phyloP scores from a whole-genome alignment of 495 filamentous ascomycete genomes.

The Aspergillus sclerotiicarbonarius region DNA sequence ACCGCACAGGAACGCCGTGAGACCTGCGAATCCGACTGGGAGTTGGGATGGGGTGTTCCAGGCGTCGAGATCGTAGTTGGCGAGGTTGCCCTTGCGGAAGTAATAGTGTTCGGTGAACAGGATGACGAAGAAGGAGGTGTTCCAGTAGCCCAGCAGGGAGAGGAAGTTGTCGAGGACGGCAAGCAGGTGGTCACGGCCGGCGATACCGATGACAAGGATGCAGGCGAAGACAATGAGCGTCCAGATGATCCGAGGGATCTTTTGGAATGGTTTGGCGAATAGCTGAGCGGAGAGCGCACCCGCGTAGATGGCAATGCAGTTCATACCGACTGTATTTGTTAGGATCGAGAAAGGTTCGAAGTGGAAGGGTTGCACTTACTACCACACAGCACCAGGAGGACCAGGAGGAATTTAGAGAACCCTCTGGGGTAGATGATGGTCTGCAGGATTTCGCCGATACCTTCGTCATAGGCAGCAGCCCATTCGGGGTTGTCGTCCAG shows the following conservation, averaged over 20 bases:
- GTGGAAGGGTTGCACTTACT: constrained; percentile 20
- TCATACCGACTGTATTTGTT: constrained; percentile 27
- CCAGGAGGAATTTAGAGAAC: constrained; percentile 59
- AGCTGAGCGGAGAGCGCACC: constrained; percentile 41
- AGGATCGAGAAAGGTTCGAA: neutral
- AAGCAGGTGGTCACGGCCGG: constrained; percentile 37
- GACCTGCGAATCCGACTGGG: constrained; percentile 30
- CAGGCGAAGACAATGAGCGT: constrained; percentile 38
- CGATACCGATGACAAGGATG: constrained; percentile 40
- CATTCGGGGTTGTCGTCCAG: constrained; percentile 48
- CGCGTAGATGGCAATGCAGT: constrained; percentile 44
- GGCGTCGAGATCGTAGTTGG: constrained; percentile 39
- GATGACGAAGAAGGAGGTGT: constrained; percentile 56
- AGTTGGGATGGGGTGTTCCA: constrained; percentile 33
- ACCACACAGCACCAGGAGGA: constrained; percentile 52
- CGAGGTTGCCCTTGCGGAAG: constrained; percentile 52
- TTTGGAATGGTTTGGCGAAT: constrained; percentile 37
- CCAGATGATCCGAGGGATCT: constrained; percentile 44
- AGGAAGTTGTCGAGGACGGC: constrained; percentile 54
- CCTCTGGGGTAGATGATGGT: constrained; percentile 52
- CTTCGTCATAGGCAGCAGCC: constrained; percentile 45
- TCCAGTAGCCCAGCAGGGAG: constrained; percentile 59
- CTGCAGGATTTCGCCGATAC: constrained; percentile 59
- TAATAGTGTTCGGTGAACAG: constrained; percentile 58
- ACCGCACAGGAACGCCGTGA: constrained; percentile 32